Evolutionary conservation across 1,284 basidiomycete species (phyloP).

Genomic region (Puccinia horiana): DNA sequence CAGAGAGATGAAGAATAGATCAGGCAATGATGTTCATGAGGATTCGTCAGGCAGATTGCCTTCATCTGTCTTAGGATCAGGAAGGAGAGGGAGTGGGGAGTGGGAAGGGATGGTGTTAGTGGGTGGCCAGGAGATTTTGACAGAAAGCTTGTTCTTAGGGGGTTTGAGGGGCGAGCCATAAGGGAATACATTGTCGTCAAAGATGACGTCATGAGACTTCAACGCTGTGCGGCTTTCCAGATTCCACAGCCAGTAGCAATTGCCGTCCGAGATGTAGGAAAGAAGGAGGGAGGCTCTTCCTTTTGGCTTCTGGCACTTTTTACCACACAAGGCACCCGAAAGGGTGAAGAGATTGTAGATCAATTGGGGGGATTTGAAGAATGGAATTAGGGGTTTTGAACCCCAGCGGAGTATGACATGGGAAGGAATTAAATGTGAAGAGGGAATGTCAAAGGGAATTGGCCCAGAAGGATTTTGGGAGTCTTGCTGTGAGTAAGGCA

Average conservation of each 20-base stretch:
- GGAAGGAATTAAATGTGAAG: background rate
- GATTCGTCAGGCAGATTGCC: background rate
- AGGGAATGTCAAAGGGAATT: background rate
- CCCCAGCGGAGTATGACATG: conserved; percentile 15
- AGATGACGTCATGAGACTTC: conserved; percentile 15
- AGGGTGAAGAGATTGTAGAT: background rate
- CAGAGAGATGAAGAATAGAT: background rate
- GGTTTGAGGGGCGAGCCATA: background rate
- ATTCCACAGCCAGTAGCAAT: background rate
- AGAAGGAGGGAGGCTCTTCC: conserved; percentile 12
- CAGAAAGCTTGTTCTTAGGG: background rate
- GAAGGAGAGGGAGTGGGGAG: background rate
- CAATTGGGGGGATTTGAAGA: background rate
- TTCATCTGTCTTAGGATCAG: background rate
- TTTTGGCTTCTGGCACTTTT: conserved; percentile 4
- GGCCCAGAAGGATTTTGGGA: conserved; percentile 21
- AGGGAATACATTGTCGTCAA: background rate
- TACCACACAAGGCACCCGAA: conserved; percentile 29
- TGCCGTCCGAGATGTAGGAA: conserved; percentile 17
- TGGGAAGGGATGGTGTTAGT: too few species aligned
- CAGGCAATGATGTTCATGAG: too few species aligned
- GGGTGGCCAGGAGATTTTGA: too few species aligned
- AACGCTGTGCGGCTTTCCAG: background rate
- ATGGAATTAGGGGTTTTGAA: background rate
- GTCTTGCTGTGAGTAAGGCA: background rate